Conservation (phyloP, 176 grass and related monocot genomes). For the Raddia guianensis region DNA sequence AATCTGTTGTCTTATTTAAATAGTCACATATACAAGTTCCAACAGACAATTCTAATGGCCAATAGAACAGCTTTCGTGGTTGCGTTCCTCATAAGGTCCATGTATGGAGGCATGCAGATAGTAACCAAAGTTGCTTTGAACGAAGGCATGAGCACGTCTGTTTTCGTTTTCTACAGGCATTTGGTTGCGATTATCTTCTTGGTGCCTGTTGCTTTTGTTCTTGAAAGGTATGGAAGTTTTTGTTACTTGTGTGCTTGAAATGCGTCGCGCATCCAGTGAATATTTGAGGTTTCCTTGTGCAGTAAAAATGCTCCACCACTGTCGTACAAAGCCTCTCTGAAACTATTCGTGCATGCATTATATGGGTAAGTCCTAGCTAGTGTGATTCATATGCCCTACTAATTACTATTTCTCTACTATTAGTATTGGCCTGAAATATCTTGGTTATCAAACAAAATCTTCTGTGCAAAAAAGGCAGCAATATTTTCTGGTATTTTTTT, state of each 20-base stretch:
- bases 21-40: background rate
- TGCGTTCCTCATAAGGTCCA: slow-evolving; percentile 37
- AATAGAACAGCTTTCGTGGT: slow-evolving; percentile 28
- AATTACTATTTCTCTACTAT: background rate
- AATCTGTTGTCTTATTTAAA: slow-evolving; percentile 8
- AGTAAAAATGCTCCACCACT: slow-evolving; percentile 55
- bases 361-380: slow-evolving; percentile 34
- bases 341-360: slow-evolving; percentile 49
- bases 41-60: slow-evolving; percentile 24
- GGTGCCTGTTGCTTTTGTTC: slow-evolving; percentile 45
- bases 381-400: background rate
- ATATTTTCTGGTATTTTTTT: background rate
- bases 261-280: background rate
- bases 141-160: slow-evolving; percentile 41
- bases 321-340: slow-evolving; percentile 33
- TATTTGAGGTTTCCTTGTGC: background rate
- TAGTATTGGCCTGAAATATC: background rate
- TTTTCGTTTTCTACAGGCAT: slow-evolving; percentile 67
- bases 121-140: slow-evolving; percentile 40
- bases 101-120: slow-evolving; percentile 58
- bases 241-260: background rate
- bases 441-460: background rate
- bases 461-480: background rate
- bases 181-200: slow-evolving; percentile 36
- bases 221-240: slow-evolving; percentile 45